A percentile compares a stretch with the other conserved stretches of the same genome.
These are phyloP conservation scores for Boletus rubescentipes DNA, from an alignment of 768 basidiomycete species.

Conservation along the genomic window DNA sequence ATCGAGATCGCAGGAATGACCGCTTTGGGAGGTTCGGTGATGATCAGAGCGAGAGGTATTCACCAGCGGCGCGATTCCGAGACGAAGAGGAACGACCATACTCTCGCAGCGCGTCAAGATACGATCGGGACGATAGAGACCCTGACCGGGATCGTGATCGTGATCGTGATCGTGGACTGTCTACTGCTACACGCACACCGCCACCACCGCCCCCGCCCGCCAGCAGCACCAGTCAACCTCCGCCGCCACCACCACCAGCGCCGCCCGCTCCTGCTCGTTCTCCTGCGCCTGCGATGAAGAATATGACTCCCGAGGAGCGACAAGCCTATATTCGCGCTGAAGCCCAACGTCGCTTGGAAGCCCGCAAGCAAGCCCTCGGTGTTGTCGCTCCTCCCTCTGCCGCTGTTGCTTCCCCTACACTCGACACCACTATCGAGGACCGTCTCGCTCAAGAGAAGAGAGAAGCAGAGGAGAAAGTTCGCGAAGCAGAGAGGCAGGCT, in stretches of 20 bases:
- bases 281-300: slow-evolving; percentile 59
- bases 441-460: slow-evolving; percentile 81
- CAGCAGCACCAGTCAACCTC: slow-evolving; percentile 31
- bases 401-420: slow-evolving; percentile 41
- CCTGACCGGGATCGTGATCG: slow-evolving; percentile 33
- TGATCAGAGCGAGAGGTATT: slow-evolving; percentile 33
- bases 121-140: slow-evolving; percentile 40
- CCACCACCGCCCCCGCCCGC: slow-evolving; percentile 48
- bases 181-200: slow-evolving; percentile 42
- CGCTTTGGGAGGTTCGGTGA: slow-evolving; percentile 70
- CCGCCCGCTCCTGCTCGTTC: slow-evolving; percentile 55
- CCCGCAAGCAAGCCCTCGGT: slow-evolving; percentile 83
- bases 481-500: slow-evolving; percentile 74
- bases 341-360: slow-evolving; percentile 79
- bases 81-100: slow-evolving; percentile 55
- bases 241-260: too few species aligned
- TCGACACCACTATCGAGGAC: slow-evolving; percentile 84
- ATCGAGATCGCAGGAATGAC: slow-evolving; percentile 83
- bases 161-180: slow-evolving; percentile 38
- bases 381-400: slow-evolving; percentile 46
- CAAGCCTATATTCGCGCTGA: slow-evolving; percentile 74
- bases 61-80: slow-evolving; percentile 31
- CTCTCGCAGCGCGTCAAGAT: slow-evolving; percentile 42
- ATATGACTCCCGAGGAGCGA: slow-evolving; percentile 85
- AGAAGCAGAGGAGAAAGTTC: slow-evolving; percentile 86